Evolutionary conservation across 495 filamentous ascomycete genomes (phyloP).

Genomic region (Bryoglossum gracile): DNA sequence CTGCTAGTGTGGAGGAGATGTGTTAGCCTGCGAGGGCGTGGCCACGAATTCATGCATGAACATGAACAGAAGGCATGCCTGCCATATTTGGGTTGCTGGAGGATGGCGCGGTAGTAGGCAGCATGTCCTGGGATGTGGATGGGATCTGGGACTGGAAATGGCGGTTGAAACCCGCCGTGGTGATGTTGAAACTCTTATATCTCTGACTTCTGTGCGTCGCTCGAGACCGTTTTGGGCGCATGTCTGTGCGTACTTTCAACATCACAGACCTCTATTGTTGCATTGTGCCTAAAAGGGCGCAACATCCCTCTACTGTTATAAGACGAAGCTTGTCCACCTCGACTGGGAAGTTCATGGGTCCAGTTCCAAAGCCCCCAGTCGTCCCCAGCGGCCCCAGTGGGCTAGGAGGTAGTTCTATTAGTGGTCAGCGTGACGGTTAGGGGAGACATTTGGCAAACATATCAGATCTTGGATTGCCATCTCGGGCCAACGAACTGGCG

Average conservation of each 20-base stretch:
- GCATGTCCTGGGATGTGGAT: neutral
- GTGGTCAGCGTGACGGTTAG: conserved; percentile 11
- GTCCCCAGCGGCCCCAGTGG: too few species aligned
- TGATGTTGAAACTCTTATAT: conserved; percentile 28
- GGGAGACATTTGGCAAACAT: too few species aligned
- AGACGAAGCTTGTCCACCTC: conserved; percentile 18
- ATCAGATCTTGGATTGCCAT: conserved; percentile 19
- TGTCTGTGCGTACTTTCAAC: conserved; percentile 25
- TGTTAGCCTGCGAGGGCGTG: conserved; percentile 12
- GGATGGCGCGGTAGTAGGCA: conserved; percentile 5
- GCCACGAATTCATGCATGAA: conserved; percentile 30
- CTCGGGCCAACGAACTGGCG: conserved; percentile 23
- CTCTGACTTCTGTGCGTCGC: conserved; percentile 25
- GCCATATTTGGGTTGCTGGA: conserved; percentile 14
- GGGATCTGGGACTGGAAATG: too few species aligned
- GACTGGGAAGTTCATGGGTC: conserved; percentile 8
- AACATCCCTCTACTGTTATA: conserved; percentile 16
- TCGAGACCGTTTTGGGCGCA: conserved; percentile 22
- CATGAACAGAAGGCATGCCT: conserved; percentile 22
- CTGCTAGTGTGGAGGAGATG: conserved; percentile 22
- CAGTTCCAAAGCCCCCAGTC: conserved; percentile 11
- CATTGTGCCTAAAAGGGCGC: conserved; percentile 20
- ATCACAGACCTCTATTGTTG: conserved; percentile 21
- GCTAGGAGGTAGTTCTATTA: too few species aligned
- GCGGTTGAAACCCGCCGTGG: conserved; percentile 22